phyloP scores from a whole-genome alignment of 139 green algal genomes.

The Asterochloris sp. region DNA sequence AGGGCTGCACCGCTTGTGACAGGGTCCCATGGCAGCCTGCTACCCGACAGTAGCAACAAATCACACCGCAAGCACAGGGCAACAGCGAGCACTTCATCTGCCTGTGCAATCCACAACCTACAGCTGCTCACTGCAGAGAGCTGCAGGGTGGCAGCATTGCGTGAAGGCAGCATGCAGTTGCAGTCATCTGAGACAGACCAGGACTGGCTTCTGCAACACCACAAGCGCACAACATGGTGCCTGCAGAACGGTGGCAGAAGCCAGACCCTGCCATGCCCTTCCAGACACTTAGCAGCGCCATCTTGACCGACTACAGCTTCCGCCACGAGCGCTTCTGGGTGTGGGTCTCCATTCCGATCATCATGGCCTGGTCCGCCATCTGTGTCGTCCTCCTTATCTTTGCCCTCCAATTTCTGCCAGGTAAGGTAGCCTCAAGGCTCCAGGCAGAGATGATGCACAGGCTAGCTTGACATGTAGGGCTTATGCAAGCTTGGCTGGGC shows the following conservation, averaged over 20 bases:
- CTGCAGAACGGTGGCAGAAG: conserved; percentile 20
- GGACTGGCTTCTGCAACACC: too few species aligned
- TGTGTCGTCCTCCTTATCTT: conserved; percentile 14
- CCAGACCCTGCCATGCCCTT: background rate
- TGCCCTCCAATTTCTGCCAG: conserved; percentile 5
- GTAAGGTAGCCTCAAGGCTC: background rate
- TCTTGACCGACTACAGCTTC: conserved; percentile 8
- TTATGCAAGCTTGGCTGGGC: too few species aligned
- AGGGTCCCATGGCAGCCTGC: background rate
- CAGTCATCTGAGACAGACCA: too few species aligned
- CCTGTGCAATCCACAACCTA: too few species aligned
- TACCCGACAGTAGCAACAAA: too few species aligned
- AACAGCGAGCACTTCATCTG: too few species aligned
- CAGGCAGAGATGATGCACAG: too few species aligned
- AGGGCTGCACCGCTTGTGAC: background rate
- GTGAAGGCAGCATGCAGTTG: too few species aligned
- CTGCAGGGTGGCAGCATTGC: too few species aligned
- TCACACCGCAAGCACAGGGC: too few species aligned
- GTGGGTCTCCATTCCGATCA: conserved; percentile 8
- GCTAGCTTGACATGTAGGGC: too few species aligned
- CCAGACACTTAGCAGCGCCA: conserved; percentile 1
- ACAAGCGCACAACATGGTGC: background rate
- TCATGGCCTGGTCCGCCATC: conserved; percentile 3
- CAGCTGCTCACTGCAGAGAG: too few species aligned
- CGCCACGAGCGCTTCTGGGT: conserved; percentile 13